phyloP scores from a whole-genome alignment of 768 basidiomycete species.

The Gymnopilus dilepis region DNA sequence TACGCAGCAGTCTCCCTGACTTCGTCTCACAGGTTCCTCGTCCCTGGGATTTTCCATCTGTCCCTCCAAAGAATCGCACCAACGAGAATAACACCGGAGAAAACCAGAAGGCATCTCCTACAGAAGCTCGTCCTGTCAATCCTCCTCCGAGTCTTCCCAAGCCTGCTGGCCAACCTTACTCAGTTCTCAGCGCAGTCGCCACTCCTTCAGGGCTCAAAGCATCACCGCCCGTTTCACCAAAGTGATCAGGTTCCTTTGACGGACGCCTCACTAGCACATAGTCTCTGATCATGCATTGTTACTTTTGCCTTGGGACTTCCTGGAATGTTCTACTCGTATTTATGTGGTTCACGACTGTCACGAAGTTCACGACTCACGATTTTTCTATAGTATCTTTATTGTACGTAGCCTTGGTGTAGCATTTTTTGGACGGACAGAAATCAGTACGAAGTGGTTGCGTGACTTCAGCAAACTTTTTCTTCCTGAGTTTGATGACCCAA shows the following conservation, averaged over 20 bases:
- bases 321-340: neutral
- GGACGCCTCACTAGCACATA: neutral
- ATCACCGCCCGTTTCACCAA: neutral
- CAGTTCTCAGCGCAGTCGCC: conserved; percentile 9
- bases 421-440: no score
- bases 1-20: neutral
- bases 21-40: conserved; percentile 55
- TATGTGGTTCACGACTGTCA: neutral
- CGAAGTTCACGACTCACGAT: neutral
- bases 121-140: neutral
- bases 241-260: neutral
- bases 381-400: neutral
- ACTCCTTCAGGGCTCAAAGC: neutral
- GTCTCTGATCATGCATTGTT: neutral
- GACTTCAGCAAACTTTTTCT: no score
- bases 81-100: neutral
- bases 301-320: neutral
- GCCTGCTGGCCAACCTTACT: conserved; percentile 3
- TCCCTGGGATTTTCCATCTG: conserved; percentile 76
- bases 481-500: no score
- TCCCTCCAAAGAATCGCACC: conserved; percentile 1
- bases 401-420: no score
- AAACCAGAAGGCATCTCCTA: neutral
- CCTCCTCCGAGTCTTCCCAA: neutral
- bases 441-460: no score